These are phyloP conservation scores for Backusella mclennaniae DNA, from an alignment of 192 early-diverging fungal species.

Conservation along the genomic window DNA sequence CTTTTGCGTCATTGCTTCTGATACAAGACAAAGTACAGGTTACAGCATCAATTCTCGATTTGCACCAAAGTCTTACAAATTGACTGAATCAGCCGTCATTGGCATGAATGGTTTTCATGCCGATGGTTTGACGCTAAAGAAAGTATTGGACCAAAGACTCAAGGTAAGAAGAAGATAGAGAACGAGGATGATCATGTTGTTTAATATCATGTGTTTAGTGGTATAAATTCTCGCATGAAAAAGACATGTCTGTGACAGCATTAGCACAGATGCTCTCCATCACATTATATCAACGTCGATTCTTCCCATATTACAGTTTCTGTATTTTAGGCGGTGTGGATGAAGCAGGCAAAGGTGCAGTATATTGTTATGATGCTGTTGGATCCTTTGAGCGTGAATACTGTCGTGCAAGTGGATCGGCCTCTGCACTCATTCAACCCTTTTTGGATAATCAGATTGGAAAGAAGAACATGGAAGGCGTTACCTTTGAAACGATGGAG, in stretches of 20 bases:
- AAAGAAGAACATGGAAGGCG: slow-evolving; percentile 65
- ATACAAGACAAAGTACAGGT: slow-evolving; percentile 93
- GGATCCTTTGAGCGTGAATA: slow-evolving; percentile 83
- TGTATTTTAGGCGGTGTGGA: slow-evolving; percentile 90
- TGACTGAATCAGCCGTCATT: slow-evolving; percentile 84
- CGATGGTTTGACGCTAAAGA: slow-evolving; percentile 82
- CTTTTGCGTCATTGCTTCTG: slow-evolving; percentile 90
- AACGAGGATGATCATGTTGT: background rate
- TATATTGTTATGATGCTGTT: slow-evolving; percentile 91
- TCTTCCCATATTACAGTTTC: slow-evolving; percentile 96
- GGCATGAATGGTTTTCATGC: slow-evolving; percentile 88
- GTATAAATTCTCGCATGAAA: slow-evolving; percentile 91
- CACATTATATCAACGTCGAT: slow-evolving; percentile 88
- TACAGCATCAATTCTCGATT: slow-evolving; percentile 96
- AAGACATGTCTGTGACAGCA: slow-evolving; percentile 80
- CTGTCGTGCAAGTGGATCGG: slow-evolving; percentile 80
- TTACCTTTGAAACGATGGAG: slow-evolving; percentile 34
- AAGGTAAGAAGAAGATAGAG: slow-evolving; percentile 56
- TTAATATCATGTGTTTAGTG: slow-evolving; percentile 44
- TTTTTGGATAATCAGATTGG: slow-evolving; percentile 96
- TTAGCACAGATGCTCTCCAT: slow-evolving; percentile 94
- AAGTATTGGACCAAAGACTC: slow-evolving; percentile 79
- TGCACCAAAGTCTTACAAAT: slow-evolving; percentile 84
- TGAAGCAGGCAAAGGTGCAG: slow-evolving; percentile 85
- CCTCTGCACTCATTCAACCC: slow-evolving; percentile 89